Evolutionary conservation across 163 green algal species (phyloP), one percentile per base, ranked within the genome.

Genomic region (Chloroidium sp.): DNA sequence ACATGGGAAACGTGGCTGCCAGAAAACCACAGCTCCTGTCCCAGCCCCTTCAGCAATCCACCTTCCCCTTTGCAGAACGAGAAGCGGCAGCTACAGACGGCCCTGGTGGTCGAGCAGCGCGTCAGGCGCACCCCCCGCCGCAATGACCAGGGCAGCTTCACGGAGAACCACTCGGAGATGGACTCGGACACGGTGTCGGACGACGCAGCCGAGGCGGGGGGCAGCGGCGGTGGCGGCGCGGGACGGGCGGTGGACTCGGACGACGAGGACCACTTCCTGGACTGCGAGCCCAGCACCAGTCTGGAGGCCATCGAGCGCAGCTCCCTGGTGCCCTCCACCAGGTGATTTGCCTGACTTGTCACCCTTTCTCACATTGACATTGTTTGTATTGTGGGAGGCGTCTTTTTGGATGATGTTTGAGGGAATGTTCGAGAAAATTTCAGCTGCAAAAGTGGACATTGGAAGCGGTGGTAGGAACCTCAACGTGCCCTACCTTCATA

Each of bases 11-110:
- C 36, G 36, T 36, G 36, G 36, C 36, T 36, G 36, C 36, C 36
- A 36, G 36, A 36, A 36, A 36, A 36, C 36, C 36, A 36, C 36
- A 36, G 36, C 36, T 36, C 36, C 36, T 36, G 36, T 36, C 36
- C 36, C 36, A 36, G 36, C 36, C 36, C 36, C 36, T 36, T 36
- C 36, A 36, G 36, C 36, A 36, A 36, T 36, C 36, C 36, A 36
- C 36, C 36, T 36, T 36, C 36, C 36, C 58, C 8, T n/a, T 12
- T 87, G 84, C 75, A 87, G 83, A 87, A 91, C 76, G 87, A 89
- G 69, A 90, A 91, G 75, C 85, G 88, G 4, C 79, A 89, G 80
- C 83, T 94, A 74, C 88, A 94, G 78, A 92, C 86, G 2, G 84
- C 79, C 1, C 59, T 92, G n/a, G 87, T 92, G 75, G 84, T 90